Evolutionary conservation across 2,329 filamentous ascomycete genomes (phyloP).

Genomic region (Claviceps africana): DNA sequence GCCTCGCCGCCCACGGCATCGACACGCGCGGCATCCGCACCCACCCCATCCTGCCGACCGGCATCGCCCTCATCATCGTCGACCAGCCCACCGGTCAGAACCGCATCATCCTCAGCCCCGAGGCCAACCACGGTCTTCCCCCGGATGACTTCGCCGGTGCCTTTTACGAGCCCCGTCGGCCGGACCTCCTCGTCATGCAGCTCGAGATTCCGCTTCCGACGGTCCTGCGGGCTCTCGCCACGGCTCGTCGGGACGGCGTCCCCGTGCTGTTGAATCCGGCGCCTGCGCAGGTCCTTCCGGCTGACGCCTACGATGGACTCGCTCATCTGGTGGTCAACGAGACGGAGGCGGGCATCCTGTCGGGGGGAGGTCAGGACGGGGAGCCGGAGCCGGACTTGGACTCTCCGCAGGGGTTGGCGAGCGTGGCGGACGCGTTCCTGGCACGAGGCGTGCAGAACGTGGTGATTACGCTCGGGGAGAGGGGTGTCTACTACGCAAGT

Average conservation of each 20-base stretch:
- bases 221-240: conserved; percentile 45
- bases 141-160: conserved; percentile 20
- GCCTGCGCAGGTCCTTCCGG: conserved; percentile 55
- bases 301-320: conserved; percentile 50
- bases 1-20: conserved; percentile 48
- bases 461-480: conserved; percentile 70
- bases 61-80: conserved; percentile 63
- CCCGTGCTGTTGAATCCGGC: conserved; percentile 76
- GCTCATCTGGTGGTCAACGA: conserved; percentile 81
- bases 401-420: conserved; percentile 26
- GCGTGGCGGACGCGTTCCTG: conserved; percentile 48
- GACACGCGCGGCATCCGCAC: conserved; percentile 37
- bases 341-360: conserved; percentile 68
- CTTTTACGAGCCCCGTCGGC: conserved; percentile 18
- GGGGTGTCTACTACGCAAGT: conserved; percentile 58
- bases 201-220: conserved; percentile 60
- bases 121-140: conserved; percentile 47
- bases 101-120: conserved; percentile 58
- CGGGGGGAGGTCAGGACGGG: conserved; percentile 25
- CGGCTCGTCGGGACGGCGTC: conserved; percentile 33
- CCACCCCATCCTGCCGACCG: conserved; percentile 30
- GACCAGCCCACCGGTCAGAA: conserved; percentile 62
- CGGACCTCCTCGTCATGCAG: conserved; percentile 60
- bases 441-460: conserved; percentile 57
- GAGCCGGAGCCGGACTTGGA: conserved; percentile 33